Evolutionary conservation across 1,139 yeast species (phyloP).

Genomic region (Kodamaea suecica): DNA sequence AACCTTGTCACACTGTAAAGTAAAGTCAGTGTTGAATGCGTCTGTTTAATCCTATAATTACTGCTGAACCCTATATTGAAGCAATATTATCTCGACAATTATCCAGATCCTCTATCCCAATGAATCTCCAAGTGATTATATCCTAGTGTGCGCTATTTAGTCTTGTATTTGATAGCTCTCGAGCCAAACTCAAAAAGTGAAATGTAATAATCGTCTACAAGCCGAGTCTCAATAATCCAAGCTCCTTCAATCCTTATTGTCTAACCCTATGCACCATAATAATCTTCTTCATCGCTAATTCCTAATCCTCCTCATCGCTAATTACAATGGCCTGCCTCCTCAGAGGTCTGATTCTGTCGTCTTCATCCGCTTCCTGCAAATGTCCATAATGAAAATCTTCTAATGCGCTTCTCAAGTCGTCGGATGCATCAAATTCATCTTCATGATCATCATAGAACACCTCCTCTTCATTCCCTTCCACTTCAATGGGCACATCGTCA

Average conservation of each 20-base stretch:
- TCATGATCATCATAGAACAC: constrained; percentile 1
- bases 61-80: too few species aligned
- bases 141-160: too few species aligned
- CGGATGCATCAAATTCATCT: constrained; percentile 4
- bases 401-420: constrained; percentile 16
- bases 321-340: constrained; percentile 9
- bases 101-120: too few species aligned
- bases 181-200: too few species aligned
- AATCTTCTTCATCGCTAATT: constrained; percentile 14
- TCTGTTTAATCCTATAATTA: too few species aligned
- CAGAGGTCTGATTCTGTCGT: constrained; percentile 6
- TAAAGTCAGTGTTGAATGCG: too few species aligned
- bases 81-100: too few species aligned
- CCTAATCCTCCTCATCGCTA: constrained; percentile 15
- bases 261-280: neutral
- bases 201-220: too few species aligned
- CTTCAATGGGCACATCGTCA: constrained; percentile 2
- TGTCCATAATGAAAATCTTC: constrained; percentile 18
- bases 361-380: constrained; percentile 12
- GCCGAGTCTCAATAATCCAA: too few species aligned
- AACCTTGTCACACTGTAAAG: too few species aligned
- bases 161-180: too few species aligned
- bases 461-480: neutral
- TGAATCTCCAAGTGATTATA: too few species aligned
- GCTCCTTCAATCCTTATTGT: neutral